phyloP scores from a whole-genome alignment of 768 basidiomycete genomes.

The Cystobasidium onofrii region DNA sequence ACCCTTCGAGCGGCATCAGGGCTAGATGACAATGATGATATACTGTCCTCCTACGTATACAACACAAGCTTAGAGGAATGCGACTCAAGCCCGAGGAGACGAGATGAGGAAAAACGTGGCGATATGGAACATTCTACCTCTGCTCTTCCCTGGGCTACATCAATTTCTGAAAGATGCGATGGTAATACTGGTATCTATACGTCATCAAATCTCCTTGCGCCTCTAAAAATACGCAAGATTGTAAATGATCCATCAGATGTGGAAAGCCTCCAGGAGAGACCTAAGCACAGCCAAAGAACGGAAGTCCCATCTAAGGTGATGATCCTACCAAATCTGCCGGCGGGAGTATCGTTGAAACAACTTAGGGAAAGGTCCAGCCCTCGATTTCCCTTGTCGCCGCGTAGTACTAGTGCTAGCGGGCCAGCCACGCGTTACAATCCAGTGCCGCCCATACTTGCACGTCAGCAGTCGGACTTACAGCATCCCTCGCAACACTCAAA shows the following conservation, averaged over 20 bases:
- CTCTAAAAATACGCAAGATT: not conserved
- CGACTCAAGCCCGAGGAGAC: not conserved
- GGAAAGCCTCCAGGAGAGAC: not conserved
- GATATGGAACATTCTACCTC: no score
- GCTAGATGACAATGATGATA: not conserved
- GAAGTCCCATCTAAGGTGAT: not conserved
- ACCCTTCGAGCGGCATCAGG: not conserved
- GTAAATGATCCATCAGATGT: not conserved
- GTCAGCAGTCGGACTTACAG: not conserved
- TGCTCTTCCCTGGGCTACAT: no score
- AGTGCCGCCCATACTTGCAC: no score
- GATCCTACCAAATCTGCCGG: conserved; percentile 8
- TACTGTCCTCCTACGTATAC: not conserved
- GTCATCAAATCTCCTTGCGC: not conserved
- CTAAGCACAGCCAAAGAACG: not conserved
- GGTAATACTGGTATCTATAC: no score
- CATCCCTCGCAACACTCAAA: not conserved
- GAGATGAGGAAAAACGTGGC: no score
- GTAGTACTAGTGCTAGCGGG: not conserved
- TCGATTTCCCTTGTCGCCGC: not conserved
- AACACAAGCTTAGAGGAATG: not conserved
- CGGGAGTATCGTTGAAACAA: conserved; percentile 18
- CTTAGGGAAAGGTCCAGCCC: not conserved
- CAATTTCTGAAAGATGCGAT: no score
- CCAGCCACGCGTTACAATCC: not conserved